Conservation (phyloP, 345 rosid species). For the Cardamine resedifolia region DNA sequence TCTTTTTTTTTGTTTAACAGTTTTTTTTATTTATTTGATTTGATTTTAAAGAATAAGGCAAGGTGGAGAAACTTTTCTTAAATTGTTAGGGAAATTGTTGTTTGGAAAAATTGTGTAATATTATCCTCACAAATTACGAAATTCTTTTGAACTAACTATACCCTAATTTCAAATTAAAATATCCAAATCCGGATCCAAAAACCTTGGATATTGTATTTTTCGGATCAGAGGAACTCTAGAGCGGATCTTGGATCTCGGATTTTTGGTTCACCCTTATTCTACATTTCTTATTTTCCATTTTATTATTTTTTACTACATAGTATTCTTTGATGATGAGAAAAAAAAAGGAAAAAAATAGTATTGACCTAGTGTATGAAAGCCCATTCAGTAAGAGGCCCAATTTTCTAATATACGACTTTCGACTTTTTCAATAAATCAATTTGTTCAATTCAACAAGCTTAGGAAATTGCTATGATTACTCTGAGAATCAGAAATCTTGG, state of each 20-base stretch:
- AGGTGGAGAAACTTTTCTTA: not conserved
- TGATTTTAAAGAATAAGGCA: not conserved
- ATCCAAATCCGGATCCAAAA: no score
- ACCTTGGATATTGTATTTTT: no score
- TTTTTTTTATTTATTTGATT: not conserved
- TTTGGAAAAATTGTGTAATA: not conserved
- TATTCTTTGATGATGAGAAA: not conserved
- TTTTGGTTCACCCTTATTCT: no score
- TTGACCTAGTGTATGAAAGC: not conserved
- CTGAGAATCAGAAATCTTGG: slow-evolving; percentile 24
- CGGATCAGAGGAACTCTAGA: no score
- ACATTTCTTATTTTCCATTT: not conserved
- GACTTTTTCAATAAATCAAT: slow-evolving; percentile 12
- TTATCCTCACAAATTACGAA: not conserved
- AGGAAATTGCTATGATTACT: slow-evolving; percentile 21
- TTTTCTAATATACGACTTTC: not conserved
- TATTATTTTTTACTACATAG: not conserved
- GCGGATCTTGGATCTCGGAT: no score
- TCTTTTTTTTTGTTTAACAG: not conserved
- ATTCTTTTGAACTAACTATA: no score
- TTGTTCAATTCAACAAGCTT: not conserved
- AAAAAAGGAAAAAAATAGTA: not conserved
- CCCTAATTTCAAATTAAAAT: no score
- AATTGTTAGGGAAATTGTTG: not conserved
- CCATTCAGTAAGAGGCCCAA: slow-evolving; percentile 11